Percentiles rank a stretch among this genome's conserved stretches.
phyloP scores from a whole-genome alignment of 495 filamentous ascomycete species.

The Trichocladium uniseriatum region DNA sequence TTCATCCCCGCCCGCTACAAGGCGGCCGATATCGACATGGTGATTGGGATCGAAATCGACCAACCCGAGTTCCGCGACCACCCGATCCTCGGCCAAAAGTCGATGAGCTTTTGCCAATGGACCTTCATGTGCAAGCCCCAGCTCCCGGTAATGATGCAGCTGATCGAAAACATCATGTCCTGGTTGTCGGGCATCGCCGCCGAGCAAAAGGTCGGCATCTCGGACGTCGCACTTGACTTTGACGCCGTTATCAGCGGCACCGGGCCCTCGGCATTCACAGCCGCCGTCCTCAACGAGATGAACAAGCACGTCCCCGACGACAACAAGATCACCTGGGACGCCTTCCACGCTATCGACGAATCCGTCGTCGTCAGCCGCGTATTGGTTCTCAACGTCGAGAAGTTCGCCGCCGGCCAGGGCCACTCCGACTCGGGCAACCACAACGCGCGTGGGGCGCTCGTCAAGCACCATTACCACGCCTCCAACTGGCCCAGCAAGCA shows the following conservation, averaged over 20 bases:
- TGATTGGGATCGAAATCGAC: slow-evolving; percentile 56
- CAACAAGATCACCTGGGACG: slow-evolving; percentile 38
- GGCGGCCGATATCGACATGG: slow-evolving; percentile 43
- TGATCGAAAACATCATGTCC: slow-evolving; percentile 47
- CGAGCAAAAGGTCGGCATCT: slow-evolving; percentile 40
- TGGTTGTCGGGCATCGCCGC: slow-evolving; percentile 45
- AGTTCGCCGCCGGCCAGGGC: slow-evolving; percentile 53
- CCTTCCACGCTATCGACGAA: slow-evolving; percentile 49
- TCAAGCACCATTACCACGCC: slow-evolving; percentile 55
- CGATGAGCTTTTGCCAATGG: slow-evolving; percentile 55
- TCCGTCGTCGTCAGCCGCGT: slow-evolving; percentile 44
- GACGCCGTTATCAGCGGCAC: slow-evolving; percentile 56
- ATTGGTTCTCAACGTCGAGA: slow-evolving; percentile 51
- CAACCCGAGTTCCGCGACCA: slow-evolving; percentile 49
- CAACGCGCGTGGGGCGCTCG: slow-evolving; percentile 44
- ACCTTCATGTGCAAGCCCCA: slow-evolving; percentile 51
- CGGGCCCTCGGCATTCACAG: slow-evolving; percentile 54
- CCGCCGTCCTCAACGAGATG: slow-evolving; percentile 43
- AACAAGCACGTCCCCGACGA: slow-evolving; percentile 1
- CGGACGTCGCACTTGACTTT: slow-evolving; percentile 48
- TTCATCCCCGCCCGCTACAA: slow-evolving; percentile 44
- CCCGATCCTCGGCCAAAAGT: slow-evolving; percentile 51
- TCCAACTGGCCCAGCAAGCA: slow-evolving; percentile 49
- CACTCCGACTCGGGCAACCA: slow-evolving; percentile 55
- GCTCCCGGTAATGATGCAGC: slow-evolving; percentile 48